These are phyloP conservation scores for Lunasporangiospora selenospora DNA, from an alignment of 192 early-diverging fungal species.

Conservation along the genomic window DNA sequence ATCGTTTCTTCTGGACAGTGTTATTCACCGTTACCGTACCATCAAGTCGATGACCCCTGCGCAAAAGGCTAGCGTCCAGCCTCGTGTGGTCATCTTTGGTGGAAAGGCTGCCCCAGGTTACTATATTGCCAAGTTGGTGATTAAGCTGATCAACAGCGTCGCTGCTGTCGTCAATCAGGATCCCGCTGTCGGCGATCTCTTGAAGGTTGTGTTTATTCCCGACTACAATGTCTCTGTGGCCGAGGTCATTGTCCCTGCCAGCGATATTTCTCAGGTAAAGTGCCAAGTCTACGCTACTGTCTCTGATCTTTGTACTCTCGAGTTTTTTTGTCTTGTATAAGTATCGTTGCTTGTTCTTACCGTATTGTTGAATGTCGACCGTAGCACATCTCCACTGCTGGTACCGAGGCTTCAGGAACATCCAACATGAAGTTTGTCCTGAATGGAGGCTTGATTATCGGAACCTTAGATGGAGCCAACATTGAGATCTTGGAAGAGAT, in stretches of 20 bases:
- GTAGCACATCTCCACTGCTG: constrained; percentile 97
- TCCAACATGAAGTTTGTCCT: constrained; percentile 99
- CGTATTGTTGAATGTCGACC: too few species aligned
- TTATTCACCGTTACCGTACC: constrained; percentile 91
- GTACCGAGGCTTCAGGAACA: constrained; percentile 98
- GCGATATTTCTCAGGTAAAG: constrained; percentile 90
- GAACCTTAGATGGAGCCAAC: constrained; percentile 98
- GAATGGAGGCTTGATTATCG: constrained; percentile 97
- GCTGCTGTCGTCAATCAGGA: constrained; percentile 91
- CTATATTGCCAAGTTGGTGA: constrained; percentile 98
- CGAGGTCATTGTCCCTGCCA: constrained; percentile 95
- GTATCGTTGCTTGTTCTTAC: too few species aligned
- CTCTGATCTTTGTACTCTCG: not conserved
- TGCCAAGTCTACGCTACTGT: not conserved
- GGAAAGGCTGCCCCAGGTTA: constrained; percentile 99
- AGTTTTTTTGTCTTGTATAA: not conserved
- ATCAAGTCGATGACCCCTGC: constrained; percentile 81
- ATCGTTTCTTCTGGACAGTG: constrained; percentile 48
- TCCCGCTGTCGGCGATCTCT: constrained; percentile 74
- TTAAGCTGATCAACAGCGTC: constrained; percentile 98
- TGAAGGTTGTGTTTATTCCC: constrained; percentile 97
- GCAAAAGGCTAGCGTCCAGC: constrained; percentile 71
- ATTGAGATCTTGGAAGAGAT: constrained; percentile 98
- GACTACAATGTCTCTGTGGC: constrained; percentile 99
- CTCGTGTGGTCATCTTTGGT: constrained; percentile 93